A percentile compares a stretch with the other conserved stretches of the same genome.
These are phyloP conservation scores for Candida nitratophila DNA, from an alignment of 805 yeast species.

Conservation along the genomic window DNA sequence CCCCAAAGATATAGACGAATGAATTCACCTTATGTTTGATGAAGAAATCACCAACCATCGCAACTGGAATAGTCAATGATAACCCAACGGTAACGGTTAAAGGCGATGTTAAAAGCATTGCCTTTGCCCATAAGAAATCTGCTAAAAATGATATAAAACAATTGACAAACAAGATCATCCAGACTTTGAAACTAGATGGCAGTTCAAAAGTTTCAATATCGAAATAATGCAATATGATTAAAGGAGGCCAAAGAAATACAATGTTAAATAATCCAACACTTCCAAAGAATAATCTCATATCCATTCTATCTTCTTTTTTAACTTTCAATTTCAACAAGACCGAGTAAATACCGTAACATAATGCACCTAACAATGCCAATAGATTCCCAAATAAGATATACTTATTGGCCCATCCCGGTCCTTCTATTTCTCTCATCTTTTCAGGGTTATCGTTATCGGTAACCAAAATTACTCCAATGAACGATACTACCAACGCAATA, in stretches of 20 bases:
- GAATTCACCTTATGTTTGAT: conserved; percentile 60
- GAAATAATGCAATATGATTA: conserved; percentile 53
- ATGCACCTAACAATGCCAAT: conserved; percentile 77
- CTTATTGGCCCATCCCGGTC: not conserved
- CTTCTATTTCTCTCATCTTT: conserved; percentile 8
- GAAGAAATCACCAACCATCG: conserved; percentile 84
- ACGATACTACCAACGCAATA: conserved; percentile 61
- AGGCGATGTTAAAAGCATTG: conserved; percentile 90
- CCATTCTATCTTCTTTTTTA: conserved; percentile 63
- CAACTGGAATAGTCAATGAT: conserved; percentile 88
- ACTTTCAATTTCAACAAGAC: conserved; percentile 72
- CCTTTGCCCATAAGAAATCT: conserved; percentile 94
- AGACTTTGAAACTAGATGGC: conserved; percentile 50
- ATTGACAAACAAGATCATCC: conserved; percentile 52
- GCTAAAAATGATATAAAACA: conserved; percentile 76
- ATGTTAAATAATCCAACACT: conserved; percentile 86
- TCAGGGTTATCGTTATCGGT: conserved; percentile 52
- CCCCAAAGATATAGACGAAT: conserved; percentile 67
- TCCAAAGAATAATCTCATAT: conserved; percentile 88
- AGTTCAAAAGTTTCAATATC: conserved; percentile 67
- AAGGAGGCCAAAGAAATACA: conserved; percentile 73
- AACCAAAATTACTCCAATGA: conserved; percentile 74
- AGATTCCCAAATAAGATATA: conserved; percentile 57
- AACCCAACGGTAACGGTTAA: conserved; percentile 93
- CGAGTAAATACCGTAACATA: conserved; percentile 88